Conservation (phyloP, 192 early-diverging fungal genomes). For the Chytriomyces sp. region DNA sequence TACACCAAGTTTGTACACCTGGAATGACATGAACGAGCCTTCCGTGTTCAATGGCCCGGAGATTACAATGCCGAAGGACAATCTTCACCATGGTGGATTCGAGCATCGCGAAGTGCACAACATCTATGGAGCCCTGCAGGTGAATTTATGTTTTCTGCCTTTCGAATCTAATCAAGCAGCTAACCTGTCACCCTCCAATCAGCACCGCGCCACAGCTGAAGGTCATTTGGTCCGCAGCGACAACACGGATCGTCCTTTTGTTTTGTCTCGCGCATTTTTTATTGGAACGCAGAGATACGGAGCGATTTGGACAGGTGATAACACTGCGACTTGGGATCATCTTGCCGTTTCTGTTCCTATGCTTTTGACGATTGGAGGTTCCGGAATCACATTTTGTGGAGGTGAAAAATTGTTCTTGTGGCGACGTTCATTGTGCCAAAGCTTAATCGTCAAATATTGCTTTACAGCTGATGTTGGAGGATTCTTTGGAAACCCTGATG, state of each 20-base stretch:
- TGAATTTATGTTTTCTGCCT: slow-evolving; percentile 44
- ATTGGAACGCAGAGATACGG: slow-evolving; percentile 94
- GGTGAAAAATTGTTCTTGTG: slow-evolving; percentile 35
- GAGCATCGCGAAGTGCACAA: slow-evolving; percentile 98
- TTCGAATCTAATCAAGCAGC: slow-evolving; percentile 38
- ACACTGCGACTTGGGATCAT: slow-evolving; percentile 87
- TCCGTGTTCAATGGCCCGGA: slow-evolving; percentile 97
- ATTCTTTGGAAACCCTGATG: slow-evolving; percentile 94
- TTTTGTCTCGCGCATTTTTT: slow-evolving; percentile 96
- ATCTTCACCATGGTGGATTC: slow-evolving; percentile 80
- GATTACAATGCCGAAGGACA: slow-evolving; percentile 94
- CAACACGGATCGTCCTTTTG: slow-evolving; percentile 79
- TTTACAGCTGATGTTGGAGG: slow-evolving; percentile 88
- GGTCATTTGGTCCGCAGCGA: slow-evolving; percentile 66
- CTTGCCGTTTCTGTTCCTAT: slow-evolving; percentile 83
- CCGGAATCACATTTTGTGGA: slow-evolving; percentile 89
- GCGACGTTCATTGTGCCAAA: slow-evolving; percentile 5
- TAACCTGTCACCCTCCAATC: not conserved
- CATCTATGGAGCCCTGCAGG: slow-evolving; percentile 79
- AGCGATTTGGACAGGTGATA: slow-evolving; percentile 99
- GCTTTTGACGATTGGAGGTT: slow-evolving; percentile 83
- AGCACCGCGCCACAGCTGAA: slow-evolving; percentile 85
- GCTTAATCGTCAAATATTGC: slow-evolving; percentile 17
- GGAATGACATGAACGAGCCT: slow-evolving; percentile 99
- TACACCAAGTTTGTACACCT: slow-evolving; percentile 80